phyloP scores from a whole-genome alignment of 306 rosid genomes.

The Dryas alaskensis region DNA sequence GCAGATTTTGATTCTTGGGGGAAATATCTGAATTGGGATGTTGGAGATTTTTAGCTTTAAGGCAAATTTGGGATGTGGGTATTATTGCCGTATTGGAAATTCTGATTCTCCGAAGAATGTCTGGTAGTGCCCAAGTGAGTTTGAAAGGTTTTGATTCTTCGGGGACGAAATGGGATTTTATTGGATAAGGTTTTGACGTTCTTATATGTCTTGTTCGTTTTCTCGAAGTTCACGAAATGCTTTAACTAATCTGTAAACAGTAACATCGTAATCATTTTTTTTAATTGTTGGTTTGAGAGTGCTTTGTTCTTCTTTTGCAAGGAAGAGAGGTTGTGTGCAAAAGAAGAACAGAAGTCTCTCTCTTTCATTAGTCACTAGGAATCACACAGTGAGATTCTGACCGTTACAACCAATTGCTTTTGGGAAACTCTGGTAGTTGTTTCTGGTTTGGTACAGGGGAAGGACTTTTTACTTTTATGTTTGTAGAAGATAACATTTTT shows the following conservation, averaged over 20 bases:
- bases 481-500: constrained; percentile 6
- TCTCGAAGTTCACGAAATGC: constrained; percentile 50
- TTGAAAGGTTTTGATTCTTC: constrained; percentile 19
- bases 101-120: neutral
- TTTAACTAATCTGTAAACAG: constrained; percentile 27
- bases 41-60: neutral
- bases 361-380: constrained; percentile 18
- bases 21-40: constrained; percentile 22
- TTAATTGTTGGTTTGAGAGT: constrained; percentile 25
- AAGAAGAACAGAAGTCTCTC: constrained; percentile 11
- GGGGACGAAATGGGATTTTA: constrained; percentile 15
- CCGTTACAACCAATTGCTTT: constrained; percentile 45
- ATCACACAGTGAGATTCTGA: constrained; percentile 32
- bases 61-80: neutral
- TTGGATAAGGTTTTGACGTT: constrained; percentile 7
- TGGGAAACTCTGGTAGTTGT: constrained; percentile 36
- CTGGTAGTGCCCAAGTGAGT: neutral
- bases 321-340: constrained; percentile 26
- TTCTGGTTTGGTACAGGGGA: constrained; percentile 44
- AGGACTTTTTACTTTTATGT: constrained; percentile 8
- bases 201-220: constrained; percentile 29
- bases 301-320: constrained; percentile 31
- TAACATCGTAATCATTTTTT: constrained; percentile 5
- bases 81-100: neutral
- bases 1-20: constrained; percentile 24